phyloP scores from a whole-genome alignment of 352 stramenopile species.

The Pythium oligandrum region DNA sequence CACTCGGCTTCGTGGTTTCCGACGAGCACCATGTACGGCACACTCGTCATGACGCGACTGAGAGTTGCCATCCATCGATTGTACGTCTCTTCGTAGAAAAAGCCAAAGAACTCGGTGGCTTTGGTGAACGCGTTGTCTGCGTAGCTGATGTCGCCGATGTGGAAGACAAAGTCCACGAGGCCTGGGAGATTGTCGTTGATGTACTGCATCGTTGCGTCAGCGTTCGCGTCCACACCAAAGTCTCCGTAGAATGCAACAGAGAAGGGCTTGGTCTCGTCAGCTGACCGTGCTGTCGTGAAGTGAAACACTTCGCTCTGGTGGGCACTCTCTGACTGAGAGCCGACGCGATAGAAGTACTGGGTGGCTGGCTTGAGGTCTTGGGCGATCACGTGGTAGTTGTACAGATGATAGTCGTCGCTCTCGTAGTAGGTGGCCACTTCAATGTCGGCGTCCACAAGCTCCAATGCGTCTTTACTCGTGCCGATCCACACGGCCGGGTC shows the following conservation, averaged over 20 bases:
- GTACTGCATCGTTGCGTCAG: slow-evolving; percentile 11
- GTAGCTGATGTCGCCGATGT: slow-evolving; percentile 39
- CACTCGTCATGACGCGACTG: slow-evolving; percentile 21
- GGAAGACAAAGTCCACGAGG: slow-evolving; percentile 25
- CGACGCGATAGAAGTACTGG: slow-evolving; percentile 26
- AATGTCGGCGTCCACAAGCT: slow-evolving; percentile 1
- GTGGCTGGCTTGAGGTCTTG: slow-evolving; percentile 14
- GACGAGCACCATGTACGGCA: slow-evolving; percentile 64
- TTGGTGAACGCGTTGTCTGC: slow-evolving; percentile 30
- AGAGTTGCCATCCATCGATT: slow-evolving; percentile 63
- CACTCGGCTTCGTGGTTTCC: slow-evolving; percentile 72
- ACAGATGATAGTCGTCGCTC: slow-evolving; percentile 15
- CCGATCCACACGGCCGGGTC: slow-evolving; percentile 20
- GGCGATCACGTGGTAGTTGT: slow-evolving; percentile 21
- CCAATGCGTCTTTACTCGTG: not conserved
- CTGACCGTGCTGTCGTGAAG: slow-evolving; percentile 19
- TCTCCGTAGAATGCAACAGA: slow-evolving; percentile 20
- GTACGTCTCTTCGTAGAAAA: slow-evolving; percentile 39
- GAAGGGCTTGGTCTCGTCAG: slow-evolving; percentile 7
- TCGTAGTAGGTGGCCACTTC: slow-evolving; percentile 17
- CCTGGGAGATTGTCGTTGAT: slow-evolving; percentile 15
- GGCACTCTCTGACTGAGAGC: not conserved
- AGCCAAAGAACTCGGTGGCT: slow-evolving; percentile 16
- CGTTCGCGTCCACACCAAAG: slow-evolving; percentile 16
- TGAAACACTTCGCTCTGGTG: slow-evolving; percentile 7